Evolutionary conservation across 2,329 filamentous ascomycete genomes (phyloP).

Genomic region (Boeremia exigua): DNA sequence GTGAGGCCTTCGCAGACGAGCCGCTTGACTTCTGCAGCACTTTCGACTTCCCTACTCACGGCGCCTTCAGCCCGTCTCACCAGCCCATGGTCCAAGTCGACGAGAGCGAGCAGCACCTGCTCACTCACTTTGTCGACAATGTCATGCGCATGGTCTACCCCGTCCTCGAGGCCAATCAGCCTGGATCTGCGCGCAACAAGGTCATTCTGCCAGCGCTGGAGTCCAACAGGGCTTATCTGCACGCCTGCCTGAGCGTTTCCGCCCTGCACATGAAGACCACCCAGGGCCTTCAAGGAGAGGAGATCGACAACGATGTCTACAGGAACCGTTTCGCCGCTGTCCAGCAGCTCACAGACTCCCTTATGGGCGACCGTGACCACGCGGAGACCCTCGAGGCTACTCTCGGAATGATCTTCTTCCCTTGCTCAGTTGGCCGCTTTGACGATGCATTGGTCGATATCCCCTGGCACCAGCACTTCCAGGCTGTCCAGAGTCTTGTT

Average conservation of each 20-base stretch:
- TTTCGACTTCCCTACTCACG: conserved; percentile 79
- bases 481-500: conserved; percentile 84
- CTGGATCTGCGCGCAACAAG: conserved; percentile 79
- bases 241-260: conserved; percentile 93
- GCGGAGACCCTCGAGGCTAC: conserved; percentile 90
- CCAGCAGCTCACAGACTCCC: conserved; percentile 79
- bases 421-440: conserved; percentile 85
- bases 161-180: conserved; percentile 87
- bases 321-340: conserved; percentile 90
- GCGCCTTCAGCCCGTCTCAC: conserved; percentile 63
- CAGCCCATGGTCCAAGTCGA: conserved; percentile 82
- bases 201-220: conserved; percentile 87
- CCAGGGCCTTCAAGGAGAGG: conserved; percentile 68
- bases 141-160: conserved; percentile 91
- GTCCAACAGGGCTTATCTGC: conserved; percentile 89
- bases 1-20: conserved; percentile 67
- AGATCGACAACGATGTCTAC: conserved; percentile 89
- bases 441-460: conserved; percentile 89
- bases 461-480: conserved; percentile 96
- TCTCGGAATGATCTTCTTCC: conserved; percentile 94
- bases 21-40: conserved; percentile 71
- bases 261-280: conserved; percentile 90
- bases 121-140: conserved; percentile 89
- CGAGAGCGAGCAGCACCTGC: conserved; percentile 82
- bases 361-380: conserved; percentile 81